phyloP scores from a whole-genome alignment of 768 basidiomycete genomes.

The Tylopilus felleus region DNA sequence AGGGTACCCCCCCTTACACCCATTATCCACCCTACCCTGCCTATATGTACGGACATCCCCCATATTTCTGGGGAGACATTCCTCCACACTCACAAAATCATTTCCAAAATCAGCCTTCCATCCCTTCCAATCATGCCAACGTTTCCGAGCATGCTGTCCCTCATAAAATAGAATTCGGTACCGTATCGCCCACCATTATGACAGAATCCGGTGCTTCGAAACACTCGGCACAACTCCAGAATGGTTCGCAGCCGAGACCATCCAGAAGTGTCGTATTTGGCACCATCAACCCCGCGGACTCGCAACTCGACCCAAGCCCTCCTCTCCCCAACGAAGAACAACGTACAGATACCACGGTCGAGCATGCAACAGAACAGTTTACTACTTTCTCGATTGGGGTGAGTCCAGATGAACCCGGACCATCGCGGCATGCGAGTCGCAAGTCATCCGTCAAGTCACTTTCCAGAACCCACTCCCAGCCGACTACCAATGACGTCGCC shows the following conservation, averaged over 20 bases:
- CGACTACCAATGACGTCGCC: not conserved
- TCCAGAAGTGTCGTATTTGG: constrained; percentile 48
- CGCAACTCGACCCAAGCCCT: constrained; percentile 3
- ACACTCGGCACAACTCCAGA: constrained; percentile 4
- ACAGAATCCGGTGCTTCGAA: constrained; percentile 9
- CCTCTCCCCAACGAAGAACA: constrained; percentile 1
- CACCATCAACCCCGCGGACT: constrained; percentile 38
- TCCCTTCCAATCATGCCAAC: constrained; percentile 7
- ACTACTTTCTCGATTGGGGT: constrained; percentile 46
- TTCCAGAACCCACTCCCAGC: constrained; percentile 7
- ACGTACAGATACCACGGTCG: constrained; percentile 10
- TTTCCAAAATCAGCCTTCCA: constrained; percentile 16
- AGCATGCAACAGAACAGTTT: constrained; percentile 29
- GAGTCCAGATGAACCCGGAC: constrained; percentile 34
- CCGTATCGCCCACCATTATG: constrained; percentile 13
- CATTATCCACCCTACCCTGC: constrained; percentile 34
- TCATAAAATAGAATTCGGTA: constrained; percentile 17
- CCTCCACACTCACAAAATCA: constrained; percentile 13
- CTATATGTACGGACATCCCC: constrained; percentile 35
- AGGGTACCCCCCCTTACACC: constrained; percentile 34
- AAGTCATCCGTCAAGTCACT: constrained; percentile 24
- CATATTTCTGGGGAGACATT: constrained; percentile 38
- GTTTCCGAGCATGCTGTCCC: constrained; percentile 11
- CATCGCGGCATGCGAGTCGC: constrained; percentile 22
- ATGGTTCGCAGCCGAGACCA: constrained; percentile 3